Conservation (phyloP, 305 asterid genomes). For the Fraxinus nigra region DNA sequence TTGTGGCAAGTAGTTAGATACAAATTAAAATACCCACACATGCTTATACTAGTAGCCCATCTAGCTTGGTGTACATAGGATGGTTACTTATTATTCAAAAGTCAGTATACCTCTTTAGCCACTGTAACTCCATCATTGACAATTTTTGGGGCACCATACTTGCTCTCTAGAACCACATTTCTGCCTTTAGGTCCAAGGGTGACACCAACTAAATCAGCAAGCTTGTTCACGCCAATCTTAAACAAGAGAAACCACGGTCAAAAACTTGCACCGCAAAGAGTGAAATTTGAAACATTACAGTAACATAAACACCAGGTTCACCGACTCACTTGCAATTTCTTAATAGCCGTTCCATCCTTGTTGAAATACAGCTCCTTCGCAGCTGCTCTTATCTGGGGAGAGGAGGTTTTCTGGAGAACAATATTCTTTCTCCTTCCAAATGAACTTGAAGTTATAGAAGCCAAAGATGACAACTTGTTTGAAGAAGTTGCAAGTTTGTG, state of each 20-base stretch:
- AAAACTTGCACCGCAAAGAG: background rate
- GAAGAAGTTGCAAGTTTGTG: constrained; percentile 50
- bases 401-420: constrained; percentile 38
- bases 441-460: constrained; percentile 56
- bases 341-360: constrained; percentile 93
- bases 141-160: constrained; percentile 89
- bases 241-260: constrained; percentile 19
- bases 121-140: constrained; percentile 96
- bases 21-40: background rate
- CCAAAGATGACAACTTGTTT: constrained; percentile 63
- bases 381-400: constrained; percentile 60
- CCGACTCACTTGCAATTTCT: constrained; percentile 65
- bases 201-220: constrained; percentile 93
- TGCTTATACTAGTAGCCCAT: background rate
- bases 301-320: background rate
- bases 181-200: constrained; percentile 98
- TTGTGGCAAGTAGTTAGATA: background rate
- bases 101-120: constrained; percentile 66
- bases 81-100: background rate
- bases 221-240: constrained; percentile 89
- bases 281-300: background rate
- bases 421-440: constrained; percentile 50
- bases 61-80: background rate
- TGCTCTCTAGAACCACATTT: constrained; percentile 95
- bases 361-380: constrained; percentile 83